These are phyloP conservation scores for Eucalyptus decipiens DNA, from an alignment of 345 rosid species.

Conservation along the genomic window DNA sequence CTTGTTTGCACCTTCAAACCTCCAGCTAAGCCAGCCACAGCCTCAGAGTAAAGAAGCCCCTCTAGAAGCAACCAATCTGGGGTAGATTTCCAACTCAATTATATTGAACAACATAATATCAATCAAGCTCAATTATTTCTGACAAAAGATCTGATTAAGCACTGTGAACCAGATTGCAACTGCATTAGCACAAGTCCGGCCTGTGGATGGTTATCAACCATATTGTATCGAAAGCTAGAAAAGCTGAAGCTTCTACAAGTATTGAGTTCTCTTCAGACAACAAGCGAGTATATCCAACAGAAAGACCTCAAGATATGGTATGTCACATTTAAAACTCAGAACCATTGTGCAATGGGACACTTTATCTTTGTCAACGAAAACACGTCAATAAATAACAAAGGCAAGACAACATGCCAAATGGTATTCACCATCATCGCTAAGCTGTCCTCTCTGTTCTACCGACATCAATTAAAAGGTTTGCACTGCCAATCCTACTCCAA, in stretches of 20 bases:
- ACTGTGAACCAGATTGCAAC: constrained; percentile 40
- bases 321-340: neutral
- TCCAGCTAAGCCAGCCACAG: constrained; percentile 60
- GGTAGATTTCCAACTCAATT: constrained; percentile 12
- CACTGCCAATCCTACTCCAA: neutral
- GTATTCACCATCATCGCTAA: neutral
- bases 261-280: neutral
- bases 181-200: constrained; percentile 13
- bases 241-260: neutral
- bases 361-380: neutral
- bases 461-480: neutral
- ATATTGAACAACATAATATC: neutral
- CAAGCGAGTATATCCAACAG: neutral
- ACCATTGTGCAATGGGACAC: neutral
- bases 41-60: constrained; percentile 31
- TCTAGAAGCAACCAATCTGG: constrained; percentile 36
- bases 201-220: neutral
- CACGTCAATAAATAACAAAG: neutral
- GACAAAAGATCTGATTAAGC: neutral
- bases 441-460: neutral
- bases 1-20: constrained; percentile 34
- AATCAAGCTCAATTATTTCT: neutral
- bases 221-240: neutral
- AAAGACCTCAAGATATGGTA: neutral
- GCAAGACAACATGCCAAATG: neutral